Percentiles rank a stretch among this genome's conserved stretches.
phyloP scores from a whole-genome alignment of 2,329 filamentous ascomycete species.

The Chrysoporthe austroafricana region DNA sequence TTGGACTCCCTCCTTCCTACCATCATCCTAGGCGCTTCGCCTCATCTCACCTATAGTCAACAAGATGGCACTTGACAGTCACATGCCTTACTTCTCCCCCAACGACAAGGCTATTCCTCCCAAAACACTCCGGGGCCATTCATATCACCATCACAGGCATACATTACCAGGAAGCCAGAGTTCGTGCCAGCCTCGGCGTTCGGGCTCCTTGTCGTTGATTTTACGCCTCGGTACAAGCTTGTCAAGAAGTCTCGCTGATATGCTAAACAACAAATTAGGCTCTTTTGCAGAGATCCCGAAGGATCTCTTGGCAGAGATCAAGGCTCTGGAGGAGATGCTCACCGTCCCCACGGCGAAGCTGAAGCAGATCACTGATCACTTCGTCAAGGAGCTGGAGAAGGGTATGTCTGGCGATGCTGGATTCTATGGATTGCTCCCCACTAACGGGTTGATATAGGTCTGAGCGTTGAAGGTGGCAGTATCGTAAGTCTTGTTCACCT shows the following conservation, averaged over 20 bases:
- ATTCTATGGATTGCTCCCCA: conserved; percentile 1
- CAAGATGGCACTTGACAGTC: conserved; percentile 24
- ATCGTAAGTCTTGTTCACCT: conserved; percentile 68
- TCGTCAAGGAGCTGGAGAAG: conserved; percentile 84
- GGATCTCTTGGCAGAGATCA: conserved; percentile 79
- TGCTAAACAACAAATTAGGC: conserved; percentile 52
- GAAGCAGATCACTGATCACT: conserved; percentile 89
- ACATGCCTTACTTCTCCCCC: conserved; percentile 18
- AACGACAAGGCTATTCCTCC: conserved; percentile 27
- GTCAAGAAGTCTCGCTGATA: not conserved
- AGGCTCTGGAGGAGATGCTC: conserved; percentile 82
- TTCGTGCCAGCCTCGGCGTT: not conserved
- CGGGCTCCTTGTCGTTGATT: not conserved
- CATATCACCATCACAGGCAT: conserved; percentile 26
- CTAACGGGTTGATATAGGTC: conserved; percentile 53
- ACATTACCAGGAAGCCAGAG: not conserved
- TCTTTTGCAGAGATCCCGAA: conserved; percentile 91
- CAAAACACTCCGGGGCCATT: conserved; percentile 21
- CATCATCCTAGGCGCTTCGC: not conserved
- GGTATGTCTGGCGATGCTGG: conserved; percentile 51
- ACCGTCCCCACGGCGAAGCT: conserved; percentile 77
- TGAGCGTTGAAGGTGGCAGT: conserved; percentile 85
- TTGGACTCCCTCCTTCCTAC: not conserved
- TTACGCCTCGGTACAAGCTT: not conserved
- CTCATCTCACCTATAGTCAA: not conserved